phyloP scores from a whole-genome alignment of 495 filamentous ascomycete genomes.

The Parachaetomium inaequale region DNA sequence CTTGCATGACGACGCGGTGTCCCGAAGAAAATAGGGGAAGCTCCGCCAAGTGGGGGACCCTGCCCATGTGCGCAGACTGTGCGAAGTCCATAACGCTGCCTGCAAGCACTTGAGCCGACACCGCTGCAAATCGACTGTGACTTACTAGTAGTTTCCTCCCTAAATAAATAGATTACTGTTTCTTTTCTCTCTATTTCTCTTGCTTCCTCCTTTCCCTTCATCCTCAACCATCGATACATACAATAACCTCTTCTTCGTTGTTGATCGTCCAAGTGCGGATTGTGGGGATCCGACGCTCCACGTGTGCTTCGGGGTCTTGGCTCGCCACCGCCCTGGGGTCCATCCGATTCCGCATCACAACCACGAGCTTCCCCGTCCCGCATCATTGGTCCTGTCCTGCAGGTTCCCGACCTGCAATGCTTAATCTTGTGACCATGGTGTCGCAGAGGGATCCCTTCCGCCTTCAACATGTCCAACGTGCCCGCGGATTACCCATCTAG shows the following conservation, averaged over 20 bases:
- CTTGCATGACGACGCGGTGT: not conserved
- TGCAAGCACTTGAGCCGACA: no score
- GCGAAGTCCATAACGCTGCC: not conserved
- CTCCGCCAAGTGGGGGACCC: not conserved
- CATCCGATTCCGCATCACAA: not conserved
- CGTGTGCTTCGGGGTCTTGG: not conserved
- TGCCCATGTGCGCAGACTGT: not conserved
- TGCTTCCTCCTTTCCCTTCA: no score
- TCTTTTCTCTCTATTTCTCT: no score
- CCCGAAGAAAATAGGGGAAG: not conserved
- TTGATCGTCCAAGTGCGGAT: not conserved
- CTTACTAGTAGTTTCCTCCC: no score
- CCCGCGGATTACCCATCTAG: not conserved
- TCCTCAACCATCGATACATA: no score
- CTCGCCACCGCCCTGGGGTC: not conserved
- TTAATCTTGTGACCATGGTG: not conserved
- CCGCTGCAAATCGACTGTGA: no score
- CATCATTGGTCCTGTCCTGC: constrained; percentile 4
- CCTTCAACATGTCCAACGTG: not conserved
- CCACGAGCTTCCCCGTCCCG: not conserved
- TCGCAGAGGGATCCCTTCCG: not conserved
- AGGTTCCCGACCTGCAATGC: not conserved
- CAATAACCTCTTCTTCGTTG: no score
- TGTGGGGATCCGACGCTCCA: not conserved
- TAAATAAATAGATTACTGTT: no score